Conservation (phyloP, 345 rosid species). For the Brassica nigra region DNA sequence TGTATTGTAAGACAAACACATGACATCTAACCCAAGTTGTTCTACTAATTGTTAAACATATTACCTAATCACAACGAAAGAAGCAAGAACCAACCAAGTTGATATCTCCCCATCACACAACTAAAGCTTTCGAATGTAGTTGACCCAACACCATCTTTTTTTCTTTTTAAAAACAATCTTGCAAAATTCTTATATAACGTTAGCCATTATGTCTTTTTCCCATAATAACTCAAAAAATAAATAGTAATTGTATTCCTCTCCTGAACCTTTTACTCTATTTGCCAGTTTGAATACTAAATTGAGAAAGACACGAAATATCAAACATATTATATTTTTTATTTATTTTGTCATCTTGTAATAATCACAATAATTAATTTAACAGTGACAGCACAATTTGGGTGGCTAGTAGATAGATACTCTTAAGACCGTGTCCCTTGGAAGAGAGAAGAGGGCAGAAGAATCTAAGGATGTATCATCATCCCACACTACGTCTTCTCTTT, state of each 20-base stretch:
- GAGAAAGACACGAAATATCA: conserved; percentile 7
- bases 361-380: conserved; percentile 7
- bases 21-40: conserved; percentile 4
- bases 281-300: neutral
- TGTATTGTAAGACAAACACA: neutral
- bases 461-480: conserved; percentile 25
- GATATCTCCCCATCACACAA: conserved; percentile 38
- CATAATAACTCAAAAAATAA: neutral
- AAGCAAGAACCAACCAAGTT: conserved; percentile 35
- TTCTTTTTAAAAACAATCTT: conserved; percentile 7
- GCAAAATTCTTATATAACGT: conserved; percentile 21
- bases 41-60: neutral
- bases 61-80: conserved; percentile 2
- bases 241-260: neutral
- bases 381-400: conserved; percentile 36
- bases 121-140: conserved; percentile 35
- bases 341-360: conserved; percentile 23
- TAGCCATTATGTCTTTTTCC: conserved; percentile 34
- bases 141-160: conserved; percentile 32
- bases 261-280: conserved; percentile 16
- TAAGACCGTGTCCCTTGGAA: conserved; percentile 31
- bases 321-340: conserved; percentile 4
- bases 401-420: conserved; percentile 12
- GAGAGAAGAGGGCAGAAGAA: conserved; percentile 33
- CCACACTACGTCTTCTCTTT: neutral